Evolutionary conservation across 78 protist species (phyloP), one percentile per base, ranked within the genome.

Genomic region (Chrysochromulina parva): DNA sequence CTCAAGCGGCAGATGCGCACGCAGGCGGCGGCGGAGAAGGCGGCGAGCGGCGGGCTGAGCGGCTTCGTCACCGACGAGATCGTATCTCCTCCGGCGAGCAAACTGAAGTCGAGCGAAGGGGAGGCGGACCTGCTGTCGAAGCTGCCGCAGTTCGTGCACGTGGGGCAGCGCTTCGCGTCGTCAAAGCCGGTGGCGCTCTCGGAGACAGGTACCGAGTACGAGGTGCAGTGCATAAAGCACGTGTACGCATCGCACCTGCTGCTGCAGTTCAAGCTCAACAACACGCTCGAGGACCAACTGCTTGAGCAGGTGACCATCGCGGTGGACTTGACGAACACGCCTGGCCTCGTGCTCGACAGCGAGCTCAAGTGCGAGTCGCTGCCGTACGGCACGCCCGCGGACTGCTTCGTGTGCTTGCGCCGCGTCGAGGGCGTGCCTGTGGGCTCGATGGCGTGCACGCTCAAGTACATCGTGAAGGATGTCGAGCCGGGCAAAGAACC

Each of bases 131-230:
- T 86, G 73, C 80, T 97, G 38, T 16, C 92, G 14, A 65, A 28
- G 52, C 93, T 97, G 47, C 96, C 97, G 52, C 89, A 97, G 87
- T 93, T 98, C 73, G 94, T 96, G 4, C 57, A 90, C 53, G 84
- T 92, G 76, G 98, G 98, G 53, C 73, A 54, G 50, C 92, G 94
- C 53, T 90, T 93, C 92, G 13, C 71, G 58, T 89, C 94, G n/a
- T 89, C 95, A 38, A 28, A 57, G 82, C 87, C 94, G n/a, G 28
- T 82, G 50, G 92, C 82, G 85, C 96, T 98, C 48, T 97, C 99
- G 9, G 99, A 98, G 80, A 24, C 93, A 0, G 99, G 97, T 93
- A 94, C 97, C 1, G 99, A 98, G 81, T 98, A 97, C 81, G 97
- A 94, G 26, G 99, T 97, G 58, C 38, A 80, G 38, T 66, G 88